Evolutionary conservation across 176 grass and related monocot species (phyloP), one percentile per base, ranked within the genome.

Genomic region (Carex kokanica): DNA sequence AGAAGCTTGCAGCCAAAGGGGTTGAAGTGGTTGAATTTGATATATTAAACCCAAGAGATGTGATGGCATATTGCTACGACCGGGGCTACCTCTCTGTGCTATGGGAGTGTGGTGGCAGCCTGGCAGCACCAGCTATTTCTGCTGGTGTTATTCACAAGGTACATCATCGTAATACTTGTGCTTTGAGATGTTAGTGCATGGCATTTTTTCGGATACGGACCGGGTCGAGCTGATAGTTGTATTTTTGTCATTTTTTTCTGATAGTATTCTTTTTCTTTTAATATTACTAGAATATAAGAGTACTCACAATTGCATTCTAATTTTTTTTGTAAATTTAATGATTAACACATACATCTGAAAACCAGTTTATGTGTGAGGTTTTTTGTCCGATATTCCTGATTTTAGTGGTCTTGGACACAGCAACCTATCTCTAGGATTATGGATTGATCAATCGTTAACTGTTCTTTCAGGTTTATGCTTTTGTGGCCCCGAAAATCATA

Each of bases 21-120:
- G 95, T 95, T 64, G 95, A 98, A 88, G 95, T 98, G 84, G 92
- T 98, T 64, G 95, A 98, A 43, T 94, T 98, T 90, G 95, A 95
- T 85, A 93, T 98, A 88, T 63, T 98, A 38, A 98, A 93, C 88
- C 90, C 92, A 41, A 93, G 91, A 78, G 91, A 91, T 88, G 89
- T 98, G 49, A 98, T 98, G 95, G 80, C 86, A 31, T 98, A 95
- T 88, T 98, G 92, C 57, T 93, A 93, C 72, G 92, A 98, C 40
- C 92, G 95, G 84, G 90, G 92, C 20, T 98, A 93, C 80, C 92
- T 98, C 61, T 94, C 92, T 8, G 55, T 98, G 69, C 82, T 98
- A 84, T 98, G 95, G 95, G 95, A 98, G 81, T 98, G 95, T 49
- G 95, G 95, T 88, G 95, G 95, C 14, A 86, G 82, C 31, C 84